phyloP scores from a whole-genome alignment of 2,329 filamentous ascomycete species.

The Aaosphaeria pasadenensis region DNA sequence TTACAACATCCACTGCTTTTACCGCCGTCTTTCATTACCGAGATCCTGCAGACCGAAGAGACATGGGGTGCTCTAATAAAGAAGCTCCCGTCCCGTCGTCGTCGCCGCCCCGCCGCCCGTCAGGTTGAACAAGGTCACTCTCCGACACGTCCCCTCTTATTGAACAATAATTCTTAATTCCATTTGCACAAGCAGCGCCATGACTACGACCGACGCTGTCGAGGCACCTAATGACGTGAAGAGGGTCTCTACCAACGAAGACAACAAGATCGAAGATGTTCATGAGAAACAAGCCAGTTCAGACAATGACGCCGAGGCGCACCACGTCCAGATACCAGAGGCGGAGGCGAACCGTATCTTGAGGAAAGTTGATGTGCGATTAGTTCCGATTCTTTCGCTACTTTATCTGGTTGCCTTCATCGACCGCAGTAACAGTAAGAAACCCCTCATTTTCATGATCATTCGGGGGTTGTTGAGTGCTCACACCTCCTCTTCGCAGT shows the following conservation, averaged over 20 bases:
- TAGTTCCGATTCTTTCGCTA: constrained; percentile 4
- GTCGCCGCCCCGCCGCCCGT: no score
- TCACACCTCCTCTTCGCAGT: constrained; percentile 10
- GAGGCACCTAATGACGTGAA: no score
- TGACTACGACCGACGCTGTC: no score
- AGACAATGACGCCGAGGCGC: neutral
- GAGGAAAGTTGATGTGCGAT: constrained; percentile 9
- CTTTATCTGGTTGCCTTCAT: constrained; percentile 12
- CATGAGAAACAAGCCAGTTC: constrained; percentile 1
- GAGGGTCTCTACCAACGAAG: neutral
- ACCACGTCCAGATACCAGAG: constrained; percentile 1
- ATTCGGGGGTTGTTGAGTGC: neutral
- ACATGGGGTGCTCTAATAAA: no score
- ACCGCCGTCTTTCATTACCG: no score
- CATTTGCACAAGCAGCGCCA: no score
- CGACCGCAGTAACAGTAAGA: constrained; percentile 7
- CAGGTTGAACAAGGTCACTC: no score
- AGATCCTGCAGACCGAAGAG: no score
- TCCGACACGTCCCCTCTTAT: no score
- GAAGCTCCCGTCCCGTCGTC: no score
- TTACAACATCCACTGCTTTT: no score
- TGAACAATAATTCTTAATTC: no score
- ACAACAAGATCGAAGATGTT: constrained; percentile 2
- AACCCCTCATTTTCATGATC: neutral
- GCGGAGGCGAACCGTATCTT: constrained; percentile 9